Evolutionary conservation across 1,284 basidiomycete genomes (phyloP), one percentile per base, ranked within the genome.

Genomic region (Puccinia polysora): DNA sequence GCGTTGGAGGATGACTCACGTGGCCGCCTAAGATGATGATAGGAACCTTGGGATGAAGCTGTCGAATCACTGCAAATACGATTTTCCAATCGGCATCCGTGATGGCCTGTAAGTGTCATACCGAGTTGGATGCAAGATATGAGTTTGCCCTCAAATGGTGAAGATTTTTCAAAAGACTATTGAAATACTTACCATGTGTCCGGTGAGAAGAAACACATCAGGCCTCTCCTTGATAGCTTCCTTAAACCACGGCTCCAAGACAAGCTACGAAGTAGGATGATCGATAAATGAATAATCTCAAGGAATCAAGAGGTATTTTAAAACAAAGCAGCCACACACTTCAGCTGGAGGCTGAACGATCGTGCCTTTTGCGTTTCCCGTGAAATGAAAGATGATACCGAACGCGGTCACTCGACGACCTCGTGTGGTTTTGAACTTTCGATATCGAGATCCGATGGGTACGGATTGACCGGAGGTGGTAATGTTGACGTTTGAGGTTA

Each of bases 401-500:
- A 92, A 83, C 1, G 90, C 85, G 0, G 89, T 92, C 47, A 92
- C 86, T 55, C 81, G 84, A 32, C 86, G 84, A 14, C 88, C 89
- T 75, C 86, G 86, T 64, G 82, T 80, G 0, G 90, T 91, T 74
- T 82, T 85, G 80, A 92, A 91, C 79, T 90, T 92, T 7, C 82
- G 81, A 75, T 84, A 90, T 6, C 86, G 71, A 30, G 75, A 69
- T 18, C 78, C 78, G 43, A 75, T 67, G 18, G 69, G 72, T 0
- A 77, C 84, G 34, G 84, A 77, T 55, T 84, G 80, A 76, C 85
- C 83, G 8, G 82, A 75, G 8, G 89, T 77, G 0, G 89, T 91
- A 76, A 93, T 90, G 80, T 92, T 90, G 56, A 86, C 89, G 77
- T 92, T 93, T 2, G 88, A 89, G 0, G 89, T 87, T 52, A 94